phyloP scores from a whole-genome alignment of 2,329 filamentous ascomycete genomes.

The Aspergillus sojae region DNA sequence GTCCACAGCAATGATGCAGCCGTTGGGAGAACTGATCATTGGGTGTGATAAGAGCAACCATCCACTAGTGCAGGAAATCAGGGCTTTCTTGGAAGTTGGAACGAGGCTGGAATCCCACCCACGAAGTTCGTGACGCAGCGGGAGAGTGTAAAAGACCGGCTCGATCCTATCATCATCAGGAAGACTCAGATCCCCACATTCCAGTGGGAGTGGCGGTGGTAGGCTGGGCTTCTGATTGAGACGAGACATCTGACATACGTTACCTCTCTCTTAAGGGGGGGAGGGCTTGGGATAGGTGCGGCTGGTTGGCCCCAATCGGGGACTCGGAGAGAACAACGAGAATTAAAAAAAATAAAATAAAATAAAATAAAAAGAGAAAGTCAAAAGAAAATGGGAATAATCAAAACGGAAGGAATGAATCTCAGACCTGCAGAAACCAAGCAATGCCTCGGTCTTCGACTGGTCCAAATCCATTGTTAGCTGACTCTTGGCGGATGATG shows the following conservation, averaged over 20 bases:
- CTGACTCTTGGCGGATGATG: constrained; percentile 25
- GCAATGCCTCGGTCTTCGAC: constrained; percentile 12
- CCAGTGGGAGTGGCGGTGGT: constrained; percentile 14
- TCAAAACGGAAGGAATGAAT: constrained; percentile 4
- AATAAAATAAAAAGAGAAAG: neutral
- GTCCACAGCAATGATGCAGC: neutral
- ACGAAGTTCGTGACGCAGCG: constrained; percentile 1
- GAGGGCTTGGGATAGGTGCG: constrained; percentile 21
- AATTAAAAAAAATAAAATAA: neutral
- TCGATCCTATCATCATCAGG: constrained; percentile 2
- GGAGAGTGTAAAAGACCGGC: neutral
- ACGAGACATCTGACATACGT: constrained; percentile 2
- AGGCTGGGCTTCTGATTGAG: constrained; percentile 17
- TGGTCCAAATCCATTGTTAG: constrained; percentile 17
- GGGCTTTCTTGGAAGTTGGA: neutral
- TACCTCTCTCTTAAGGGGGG: constrained; percentile 1
- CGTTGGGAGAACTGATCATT: constrained; percentile 11
- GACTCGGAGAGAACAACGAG: constrained; percentile 3
- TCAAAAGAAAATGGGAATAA: neutral
- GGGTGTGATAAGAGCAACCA: neutral
- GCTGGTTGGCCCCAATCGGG: constrained; percentile 14
- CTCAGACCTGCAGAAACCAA: constrained; percentile 18
- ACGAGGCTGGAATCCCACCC: neutral
- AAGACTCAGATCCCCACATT: constrained; percentile 17
- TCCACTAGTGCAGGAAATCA: neutral